phyloP scores from a whole-genome alignment of 1,139 yeast genomes.

The Geotrichum klebahnii region DNA sequence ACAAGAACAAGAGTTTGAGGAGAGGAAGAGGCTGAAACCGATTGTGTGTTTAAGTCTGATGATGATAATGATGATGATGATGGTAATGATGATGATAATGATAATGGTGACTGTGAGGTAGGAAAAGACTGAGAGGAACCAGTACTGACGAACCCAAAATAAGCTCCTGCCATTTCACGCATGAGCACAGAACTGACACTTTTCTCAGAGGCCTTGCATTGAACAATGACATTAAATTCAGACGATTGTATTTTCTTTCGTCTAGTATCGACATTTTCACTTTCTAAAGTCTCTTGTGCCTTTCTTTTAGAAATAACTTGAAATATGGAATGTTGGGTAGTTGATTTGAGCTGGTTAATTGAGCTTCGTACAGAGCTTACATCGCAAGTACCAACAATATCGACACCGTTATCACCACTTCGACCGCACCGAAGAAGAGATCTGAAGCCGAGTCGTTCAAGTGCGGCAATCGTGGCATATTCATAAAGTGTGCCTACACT shows the following conservation, averaged over 20 bases:
- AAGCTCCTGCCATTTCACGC: constrained; percentile 21
- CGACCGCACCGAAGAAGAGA: constrained; percentile 16
- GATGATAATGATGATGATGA: not conserved
- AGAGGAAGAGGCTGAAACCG: too few relatives aligned
- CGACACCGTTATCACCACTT: constrained; percentile 20
- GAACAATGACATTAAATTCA: constrained; percentile 16
- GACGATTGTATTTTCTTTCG: not conserved
- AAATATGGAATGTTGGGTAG: not conserved
- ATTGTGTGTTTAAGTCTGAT: too few relatives aligned
- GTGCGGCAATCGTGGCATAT: constrained; percentile 16
- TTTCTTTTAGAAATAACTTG: not conserved
- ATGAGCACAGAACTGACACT: constrained; percentile 16
- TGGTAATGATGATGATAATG: not conserved
- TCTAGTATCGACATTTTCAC: not conserved
- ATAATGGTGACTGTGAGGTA: not conserved
- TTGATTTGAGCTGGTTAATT: constrained; percentile 1
- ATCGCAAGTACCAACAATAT: constrained; percentile 12
- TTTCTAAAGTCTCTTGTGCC: not conserved
- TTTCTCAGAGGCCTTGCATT: constrained; percentile 18
- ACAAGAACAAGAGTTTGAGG: constrained; percentile 12
- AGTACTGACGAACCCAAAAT: constrained; percentile 13
- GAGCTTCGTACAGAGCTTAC: not conserved
- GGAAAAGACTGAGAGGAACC: not conserved
- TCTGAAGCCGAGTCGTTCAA: constrained; percentile 12
- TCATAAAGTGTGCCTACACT: constrained; percentile 18